Evolutionary conservation across 2,329 filamentous ascomycete genomes (phyloP).

Genomic region (Tolypocladium guangdongense): DNA sequence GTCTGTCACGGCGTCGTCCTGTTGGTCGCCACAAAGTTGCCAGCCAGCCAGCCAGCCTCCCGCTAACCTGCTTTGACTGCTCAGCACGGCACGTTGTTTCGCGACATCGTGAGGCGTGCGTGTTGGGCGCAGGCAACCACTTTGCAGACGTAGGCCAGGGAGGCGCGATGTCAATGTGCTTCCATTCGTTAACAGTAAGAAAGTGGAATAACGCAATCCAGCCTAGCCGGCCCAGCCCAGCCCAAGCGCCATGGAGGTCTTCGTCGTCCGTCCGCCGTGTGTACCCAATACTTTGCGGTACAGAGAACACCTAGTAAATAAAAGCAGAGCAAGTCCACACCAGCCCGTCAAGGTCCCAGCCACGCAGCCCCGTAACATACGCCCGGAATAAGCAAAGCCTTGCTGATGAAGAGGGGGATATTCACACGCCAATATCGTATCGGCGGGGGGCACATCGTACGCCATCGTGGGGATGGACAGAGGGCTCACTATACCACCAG

Average conservation of each 20-base stretch:
- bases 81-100: background rate
- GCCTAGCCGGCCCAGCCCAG: background rate
- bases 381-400: background rate
- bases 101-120: background rate
- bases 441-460: background rate
- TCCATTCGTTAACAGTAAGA: background rate
- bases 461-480: background rate
- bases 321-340: background rate
- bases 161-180: background rate
- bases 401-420: background rate
- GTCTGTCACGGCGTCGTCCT: background rate
- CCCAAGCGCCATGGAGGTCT: background rate
- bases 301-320: background rate
- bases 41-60: background rate
- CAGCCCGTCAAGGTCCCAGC: background rate
- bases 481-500: constrained; percentile 1
- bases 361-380: background rate
- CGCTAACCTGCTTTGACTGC: background rate
- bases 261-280: background rate
- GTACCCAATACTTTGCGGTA: background rate
- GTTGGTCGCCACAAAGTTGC: background rate
- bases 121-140: background rate
- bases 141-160: background rate
- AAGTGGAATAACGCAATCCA: background rate
- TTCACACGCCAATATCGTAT: background rate